Evolutionary conservation across 108 stramenopile species (phyloP).

Genomic region (Skeletonema potamos): DNA sequence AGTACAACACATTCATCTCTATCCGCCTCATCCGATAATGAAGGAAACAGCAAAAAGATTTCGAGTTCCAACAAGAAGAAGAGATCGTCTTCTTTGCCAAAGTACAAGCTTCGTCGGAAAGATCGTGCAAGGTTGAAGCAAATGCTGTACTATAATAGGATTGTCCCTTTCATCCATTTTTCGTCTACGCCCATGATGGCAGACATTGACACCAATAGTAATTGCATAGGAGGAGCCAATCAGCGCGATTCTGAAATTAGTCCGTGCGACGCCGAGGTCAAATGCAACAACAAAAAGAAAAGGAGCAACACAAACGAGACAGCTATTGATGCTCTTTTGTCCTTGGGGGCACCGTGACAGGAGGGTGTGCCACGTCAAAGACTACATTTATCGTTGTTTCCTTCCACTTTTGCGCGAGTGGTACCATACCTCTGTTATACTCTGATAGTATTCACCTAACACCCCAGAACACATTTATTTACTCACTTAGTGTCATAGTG

Average conservation of each 20-base stretch:
- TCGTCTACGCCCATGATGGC: neutral
- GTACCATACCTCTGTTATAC: too few relatives aligned
- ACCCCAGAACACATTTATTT: too few relatives aligned
- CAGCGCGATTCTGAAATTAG: neutral
- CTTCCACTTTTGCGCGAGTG: too few relatives aligned
- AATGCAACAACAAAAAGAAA: constrained; percentile 6
- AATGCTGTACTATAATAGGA: constrained; percentile 22
- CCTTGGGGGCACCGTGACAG: neutral
- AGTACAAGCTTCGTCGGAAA: neutral
- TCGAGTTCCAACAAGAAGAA: neutral
- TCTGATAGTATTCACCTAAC: too few relatives aligned
- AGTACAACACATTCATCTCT: constrained; percentile 6
- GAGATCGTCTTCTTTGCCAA: neutral
- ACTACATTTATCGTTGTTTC: neutral
- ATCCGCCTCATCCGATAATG: neutral
- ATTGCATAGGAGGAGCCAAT: neutral
- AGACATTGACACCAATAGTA: neutral
- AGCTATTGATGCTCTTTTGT: constrained; percentile 5
- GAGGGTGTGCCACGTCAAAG: neutral
- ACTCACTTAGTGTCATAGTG: constrained; percentile 23
- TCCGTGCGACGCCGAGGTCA: neutral
- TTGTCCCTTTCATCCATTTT: constrained; percentile 46
- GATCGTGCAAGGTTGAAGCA: constrained; percentile 25
- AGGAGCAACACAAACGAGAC: neutral
- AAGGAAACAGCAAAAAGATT: neutral